Conservation (phyloP, 2,329 filamentous ascomycete species). For the Phialophora macrospora region DNA sequence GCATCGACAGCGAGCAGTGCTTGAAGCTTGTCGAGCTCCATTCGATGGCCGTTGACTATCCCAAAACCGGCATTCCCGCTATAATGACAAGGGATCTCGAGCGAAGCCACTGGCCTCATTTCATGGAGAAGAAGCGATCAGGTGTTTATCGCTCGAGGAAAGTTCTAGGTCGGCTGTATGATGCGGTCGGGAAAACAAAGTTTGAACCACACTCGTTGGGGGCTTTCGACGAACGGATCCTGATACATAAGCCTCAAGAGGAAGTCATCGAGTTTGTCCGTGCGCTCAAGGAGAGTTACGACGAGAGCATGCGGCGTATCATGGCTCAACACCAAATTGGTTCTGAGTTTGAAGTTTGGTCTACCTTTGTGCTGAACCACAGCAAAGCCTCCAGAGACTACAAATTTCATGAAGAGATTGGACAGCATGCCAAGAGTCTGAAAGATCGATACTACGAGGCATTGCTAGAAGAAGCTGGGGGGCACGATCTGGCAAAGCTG, state of each 20-base stretch:
- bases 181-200: conserved; percentile 70
- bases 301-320: conserved; percentile 73
- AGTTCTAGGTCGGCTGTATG: conserved; percentile 81
- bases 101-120: conserved; percentile 77
- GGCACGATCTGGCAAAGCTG: conserved; percentile 62
- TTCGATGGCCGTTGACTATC: conserved; percentile 90
- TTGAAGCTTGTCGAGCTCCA: conserved; percentile 77
- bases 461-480: conserved; percentile 69
- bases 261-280: conserved; percentile 63
- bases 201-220: conserved; percentile 75
- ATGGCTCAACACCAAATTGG: conserved; percentile 83
- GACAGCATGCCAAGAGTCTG: conserved; percentile 67
- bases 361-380: conserved; percentile 79
- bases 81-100: conserved; percentile 65
- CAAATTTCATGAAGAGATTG: conserved; percentile 84
- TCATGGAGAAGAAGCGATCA: conserved; percentile 72
- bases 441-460: conserved; percentile 70
- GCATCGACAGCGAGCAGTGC: conserved; percentile 73
- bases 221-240: conserved; percentile 76
- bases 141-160: conserved; percentile 68
- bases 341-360: conserved; percentile 92
- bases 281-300: conserved; percentile 76
- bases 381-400: conserved; percentile 76
- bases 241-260: conserved; percentile 63
- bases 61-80: conserved; percentile 83